phyloP scores from a whole-genome alignment of 2,329 filamentous ascomycete genomes.

The Microdochium bolleyi region DNA sequence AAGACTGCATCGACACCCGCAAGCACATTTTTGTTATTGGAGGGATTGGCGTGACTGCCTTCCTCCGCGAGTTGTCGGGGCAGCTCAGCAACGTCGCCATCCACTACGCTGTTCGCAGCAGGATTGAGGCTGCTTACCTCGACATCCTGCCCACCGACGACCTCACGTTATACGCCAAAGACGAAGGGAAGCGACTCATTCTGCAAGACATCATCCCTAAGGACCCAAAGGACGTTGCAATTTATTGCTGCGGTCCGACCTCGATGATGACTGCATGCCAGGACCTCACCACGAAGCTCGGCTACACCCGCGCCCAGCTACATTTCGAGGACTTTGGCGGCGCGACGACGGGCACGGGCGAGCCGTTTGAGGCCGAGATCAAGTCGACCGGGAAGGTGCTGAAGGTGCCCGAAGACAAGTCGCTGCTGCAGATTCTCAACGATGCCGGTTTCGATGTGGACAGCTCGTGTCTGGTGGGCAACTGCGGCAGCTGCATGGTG shows the following conservation, averaged over 20 bases:
- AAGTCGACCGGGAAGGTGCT: slow-evolving; percentile 13
- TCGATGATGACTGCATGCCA: slow-evolving; percentile 14
- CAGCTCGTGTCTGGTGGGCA: slow-evolving; percentile 20
- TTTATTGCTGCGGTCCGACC: slow-evolving; percentile 22
- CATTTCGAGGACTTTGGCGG: slow-evolving; percentile 21
- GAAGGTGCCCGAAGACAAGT: slow-evolving; percentile 17
- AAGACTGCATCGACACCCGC: slow-evolving; percentile 1
- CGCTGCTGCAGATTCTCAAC: slow-evolving; percentile 19
- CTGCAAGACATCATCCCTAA: slow-evolving; percentile 27
- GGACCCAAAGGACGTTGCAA: slow-evolving; percentile 10
- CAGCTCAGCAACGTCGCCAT: slow-evolving; percentile 12
- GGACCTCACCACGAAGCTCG: slow-evolving; percentile 7
- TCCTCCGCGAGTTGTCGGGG: slow-evolving; percentile 12
- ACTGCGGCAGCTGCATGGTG: slow-evolving; percentile 21
- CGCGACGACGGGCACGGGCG: slow-evolving; percentile 14
- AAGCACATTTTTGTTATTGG: slow-evolving; percentile 20
- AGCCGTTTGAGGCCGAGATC: slow-evolving; percentile 20
- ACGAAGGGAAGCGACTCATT: slow-evolving; percentile 13
- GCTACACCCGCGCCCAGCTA: slow-evolving; percentile 14
- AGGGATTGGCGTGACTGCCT: slow-evolving; percentile 21
- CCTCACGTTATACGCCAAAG: slow-evolving; percentile 17
- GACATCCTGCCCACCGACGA: slow-evolving; percentile 11
- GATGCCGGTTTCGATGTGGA: slow-evolving; percentile 23
- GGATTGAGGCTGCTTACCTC: slow-evolving; percentile 17
- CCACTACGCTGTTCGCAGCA: slow-evolving; percentile 19